Evolutionary conservation across 345 rosid genomes (phyloP), one percentile per base, ranked within the genome.

Genomic region (Eucalyptus marginata): DNA sequence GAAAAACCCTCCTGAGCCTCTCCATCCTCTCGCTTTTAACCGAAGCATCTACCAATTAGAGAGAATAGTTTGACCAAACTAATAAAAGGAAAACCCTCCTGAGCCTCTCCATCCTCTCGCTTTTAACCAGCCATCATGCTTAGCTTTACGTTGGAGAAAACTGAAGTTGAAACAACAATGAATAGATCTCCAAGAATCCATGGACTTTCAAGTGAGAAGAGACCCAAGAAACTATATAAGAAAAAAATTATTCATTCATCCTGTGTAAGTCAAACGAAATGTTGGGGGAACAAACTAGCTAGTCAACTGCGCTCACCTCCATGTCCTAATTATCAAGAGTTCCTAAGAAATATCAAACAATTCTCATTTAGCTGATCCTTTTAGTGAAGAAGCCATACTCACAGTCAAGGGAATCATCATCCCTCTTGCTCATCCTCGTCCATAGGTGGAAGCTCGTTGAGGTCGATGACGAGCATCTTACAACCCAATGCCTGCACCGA

Each of bases 381-480:
- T 36, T 76, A 18, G 47, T 36, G 15, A 68, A 31, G 14, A 76
- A 76, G 47, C 46, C 47, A 76, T 76, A 76, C 47, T 76, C 24
- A 40, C 47, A 36, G 25, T 36, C 83, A 36, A 76, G 47, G 24
- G 86, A 54, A 33, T 36, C 68, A 29, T 49, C 86, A 54, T 66
- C 40, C 64, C 68, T 90, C n/a, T 24, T 51, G 46, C 40, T 50
- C 66, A 20, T 87, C 71, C 17, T 84, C 89, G 62, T 25, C 66
- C 7, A 59, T n/a, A 29, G 93, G 87, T 31, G 89, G 90, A 18
- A 62, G 87, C 87, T 85, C 87, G 56, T 91, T 93, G 76, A 91
- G 93, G 86, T 92, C 92, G 17, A 91, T 43, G 46, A 89, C 87
- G 4, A 31, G 87, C 87, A 89, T 86, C 87, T 56, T 85, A 51